Evolutionary conservation across 208 protist genomes (phyloP), one percentile per base, ranked within the genome.

Genomic region (Perkinsela sp.): DNA sequence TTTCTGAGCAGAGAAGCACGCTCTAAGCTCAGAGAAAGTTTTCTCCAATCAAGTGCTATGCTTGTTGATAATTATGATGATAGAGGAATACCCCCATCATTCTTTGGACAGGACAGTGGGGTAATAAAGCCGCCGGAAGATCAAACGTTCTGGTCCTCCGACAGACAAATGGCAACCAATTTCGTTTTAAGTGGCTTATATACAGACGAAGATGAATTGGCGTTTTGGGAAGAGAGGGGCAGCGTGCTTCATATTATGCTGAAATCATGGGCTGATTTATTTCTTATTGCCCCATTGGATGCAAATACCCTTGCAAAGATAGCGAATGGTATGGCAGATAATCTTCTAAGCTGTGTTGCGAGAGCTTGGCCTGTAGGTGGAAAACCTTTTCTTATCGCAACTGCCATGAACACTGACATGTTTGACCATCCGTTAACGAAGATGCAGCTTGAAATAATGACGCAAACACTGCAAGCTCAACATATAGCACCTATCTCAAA

Each of bases 341-440:
- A 97, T 75, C 77, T 94, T 29, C 78, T 95, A 68, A 94, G 86
- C 0, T 96, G 88, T 68, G 81, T 97, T 0, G 84, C 90, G 73
- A 84, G 93, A 22, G 93, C 93, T 40, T 97, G 95, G 94, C 83
- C 95, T 68, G 79, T 89, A 40, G 71, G 71, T 28, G 67, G 78
- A 31, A 94, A 92, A 73, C 86, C 89, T 1, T 78, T 97, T 29
- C 72, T 97, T 67, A 71, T 96, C n/a, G 93, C 90, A 68, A 94
- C 95, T 0, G 93, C 95, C 15, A 98, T 98, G 95, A 98, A 98
- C 80, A 96, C 94, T 1, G 75, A 89, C 71, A 98, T 98, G 95
- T 97, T 90, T 89, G 84, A 78, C 28, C 92, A 97, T 74, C 91
- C 90, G 30, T 71, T 94, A 68, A 96, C 93, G 0, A 57, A 69